These are phyloP conservation scores for Tylopilus balloui DNA, from an alignment of 768 basidiomycete genomes.

Conservation along the genomic window DNA sequence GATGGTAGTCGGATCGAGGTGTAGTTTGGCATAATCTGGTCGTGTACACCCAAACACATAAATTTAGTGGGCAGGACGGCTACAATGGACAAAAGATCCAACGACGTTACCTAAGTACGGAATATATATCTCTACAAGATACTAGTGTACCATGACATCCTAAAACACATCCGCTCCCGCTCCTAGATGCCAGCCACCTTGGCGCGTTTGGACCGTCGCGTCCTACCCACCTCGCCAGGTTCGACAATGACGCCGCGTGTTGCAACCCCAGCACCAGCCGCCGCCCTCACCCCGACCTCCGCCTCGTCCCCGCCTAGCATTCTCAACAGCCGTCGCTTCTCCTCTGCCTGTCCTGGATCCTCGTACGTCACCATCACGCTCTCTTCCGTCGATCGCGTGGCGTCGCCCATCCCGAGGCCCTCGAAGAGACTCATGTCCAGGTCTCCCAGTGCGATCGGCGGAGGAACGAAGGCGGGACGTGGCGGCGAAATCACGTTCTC, in stretches of 20 bases:
- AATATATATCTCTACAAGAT: constrained; percentile 3
- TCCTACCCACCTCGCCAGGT: constrained; percentile 3
- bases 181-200: constrained; percentile 9
- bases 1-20: constrained; percentile 25
- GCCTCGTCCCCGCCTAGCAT: constrained; percentile 37
- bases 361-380: constrained; percentile 61
- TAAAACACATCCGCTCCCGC: no score
- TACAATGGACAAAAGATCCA: no score
- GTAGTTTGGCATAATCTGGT: no score
- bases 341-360: constrained; percentile 59
- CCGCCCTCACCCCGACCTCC: constrained; percentile 10
- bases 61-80: no score
- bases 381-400: constrained; percentile 32
- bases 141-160: background rate
- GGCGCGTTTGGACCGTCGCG: constrained; percentile 11
- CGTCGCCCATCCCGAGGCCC: constrained; percentile 7
- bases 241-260: no score
- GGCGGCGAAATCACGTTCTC: constrained; percentile 19
- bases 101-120: background rate
- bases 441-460: constrained; percentile 10
- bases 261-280: no score
- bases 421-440: constrained; percentile 31
- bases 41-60: no score
- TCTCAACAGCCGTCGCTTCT: constrained; percentile 53
- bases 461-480: constrained; percentile 2